Base-by-base conservation (phyloP, 2,329 filamentous ascomycete species). In the Acephala macrosclerotiorum region DNA sequence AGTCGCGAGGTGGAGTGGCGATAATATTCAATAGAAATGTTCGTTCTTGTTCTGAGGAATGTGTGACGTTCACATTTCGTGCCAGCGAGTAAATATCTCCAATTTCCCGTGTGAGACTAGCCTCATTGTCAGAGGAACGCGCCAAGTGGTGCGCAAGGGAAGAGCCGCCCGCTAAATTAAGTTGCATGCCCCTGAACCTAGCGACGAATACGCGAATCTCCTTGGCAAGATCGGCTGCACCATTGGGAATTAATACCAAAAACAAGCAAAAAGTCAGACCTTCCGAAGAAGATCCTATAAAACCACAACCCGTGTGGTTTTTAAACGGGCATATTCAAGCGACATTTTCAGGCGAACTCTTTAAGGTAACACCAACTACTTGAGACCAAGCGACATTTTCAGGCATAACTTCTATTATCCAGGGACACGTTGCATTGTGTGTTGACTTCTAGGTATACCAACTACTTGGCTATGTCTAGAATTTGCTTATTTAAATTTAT, bases 81-180 rank as follows among this genome's bases (percentile, higher is more conserved):
- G 4, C 9, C 3, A 20, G 29, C 4, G 38, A 36, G 51, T 56
- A 57, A 57, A 57, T 57, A 57, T 57, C 33, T 18, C 55, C 14
- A 3, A 2, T 3, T 57, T 18, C 20, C 18, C 20, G 16, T 29
- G 2, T 38, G 55, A 57, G 22, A 57, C 55, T 38, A 57, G 29
- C 33, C 9, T 3, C 55, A 57, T 35, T n/a, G 29, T 22, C 35
- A 9, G 36, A 16, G 20, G 33, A 35, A 35, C 55, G 18, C 16
- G 25, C 55, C 25, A 18, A 16, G 14, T 9, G n/a, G 45, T 49
- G 4, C n/a, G 45, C 45, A 22, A 57, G 55, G 55, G 33, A 57
- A 40, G 29, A 36, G 55, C 55, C 55, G 55, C 55, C 18, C 22
- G 22, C 18, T 7, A 53, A 49, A 49, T 11, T 53, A 53, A 53